phyloP scores from a whole-genome alignment of 1,284 basidiomycete species.

The Pseudozyma hubeiensis region DNA sequence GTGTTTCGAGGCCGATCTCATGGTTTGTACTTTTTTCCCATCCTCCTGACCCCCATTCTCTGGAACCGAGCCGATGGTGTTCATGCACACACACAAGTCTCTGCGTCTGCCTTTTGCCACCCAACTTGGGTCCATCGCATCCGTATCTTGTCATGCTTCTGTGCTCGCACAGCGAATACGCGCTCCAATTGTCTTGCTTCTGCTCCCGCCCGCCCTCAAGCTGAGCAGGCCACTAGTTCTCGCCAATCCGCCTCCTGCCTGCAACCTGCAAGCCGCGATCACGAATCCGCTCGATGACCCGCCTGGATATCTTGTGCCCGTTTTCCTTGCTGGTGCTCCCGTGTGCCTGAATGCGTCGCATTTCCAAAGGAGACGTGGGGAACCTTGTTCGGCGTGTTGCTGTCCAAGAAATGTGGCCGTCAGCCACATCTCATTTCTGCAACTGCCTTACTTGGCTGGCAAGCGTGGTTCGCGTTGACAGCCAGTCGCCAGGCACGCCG shows the following conservation, averaged over 20 bases:
- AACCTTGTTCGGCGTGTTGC: conserved; percentile 2
- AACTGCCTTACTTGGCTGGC: background rate
- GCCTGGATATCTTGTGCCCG: too few relatives aligned
- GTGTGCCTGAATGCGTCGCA: too few relatives aligned
- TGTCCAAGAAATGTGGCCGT: conserved; percentile 18
- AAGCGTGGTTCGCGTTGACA: background rate
- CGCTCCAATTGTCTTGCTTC: too few relatives aligned
- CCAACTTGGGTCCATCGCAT: conserved; percentile 9
- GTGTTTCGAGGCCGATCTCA: conserved; percentile 5
- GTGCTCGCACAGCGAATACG: too few relatives aligned
- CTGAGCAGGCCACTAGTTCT: too few relatives aligned
- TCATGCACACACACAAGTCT: conserved; percentile 5
- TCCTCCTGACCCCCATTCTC: conserved; percentile 13
- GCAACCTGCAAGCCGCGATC: too few relatives aligned
- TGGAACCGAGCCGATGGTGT: conserved; percentile 15
- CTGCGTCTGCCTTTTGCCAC: conserved; percentile 14
- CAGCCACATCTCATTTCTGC: background rate
- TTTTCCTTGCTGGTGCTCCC: too few relatives aligned
- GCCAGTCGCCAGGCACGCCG: too few relatives aligned
- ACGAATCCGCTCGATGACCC: too few relatives aligned
- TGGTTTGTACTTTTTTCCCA: conserved; percentile 17
- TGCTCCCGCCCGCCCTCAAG: too few relatives aligned
- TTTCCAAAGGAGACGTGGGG: too few relatives aligned
- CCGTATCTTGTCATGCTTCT: background rate
- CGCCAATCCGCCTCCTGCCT: too few relatives aligned